Base-by-base conservation (phyloP, 345 rosid genomes). In the Camelina sativa region DNA sequence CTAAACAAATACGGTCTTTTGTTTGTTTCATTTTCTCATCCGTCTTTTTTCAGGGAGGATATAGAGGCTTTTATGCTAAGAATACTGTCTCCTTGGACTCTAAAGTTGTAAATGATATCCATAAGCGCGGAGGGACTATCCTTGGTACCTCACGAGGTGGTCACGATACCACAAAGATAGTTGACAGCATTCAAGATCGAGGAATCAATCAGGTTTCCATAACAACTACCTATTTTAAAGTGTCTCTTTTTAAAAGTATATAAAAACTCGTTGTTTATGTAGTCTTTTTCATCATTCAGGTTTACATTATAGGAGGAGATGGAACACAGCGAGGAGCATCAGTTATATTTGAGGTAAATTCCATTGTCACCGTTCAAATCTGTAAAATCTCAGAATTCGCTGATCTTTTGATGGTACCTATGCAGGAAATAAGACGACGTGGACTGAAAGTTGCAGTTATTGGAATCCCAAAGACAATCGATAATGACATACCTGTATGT, bases 101-200 rank as follows among this genome's bases (percentile, higher is more conserved):
- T 23, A 89, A 85, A 77, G 83, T 84, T 13, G 94, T 91, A 5
- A 86, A 91, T 56, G 87, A 86, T 79, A 89, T 89, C 73, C 97
- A 91, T 68, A 91, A 91, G 71, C 89, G 94, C 4, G 97, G 97
- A 52, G 97, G 97, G 11, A 88, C 97, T 28, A 75, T 87, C 70
- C 84, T 89, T 1, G 97, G 97, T 72, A 83, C 97, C 51, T 86
- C 97, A 20, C 80, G 92, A 59, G 97, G 97, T 65, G 97, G 97
- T 17, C 97, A 91, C 34, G 92, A 87, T 69, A 91, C 84, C 44
- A 19, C 69, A 61, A 91, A 89, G 80, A 91, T 89, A 65, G 97
- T 91, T 34, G 94, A 91, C 69, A 88, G 92, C 79, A 91, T 91
- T 81, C 87, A 88, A 58, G 92, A 91, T 78, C 86, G 94, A 3